phyloP scores from a whole-genome alignment of 192 early-diverging fungal genomes.

The Umbelopsis sp. region DNA sequence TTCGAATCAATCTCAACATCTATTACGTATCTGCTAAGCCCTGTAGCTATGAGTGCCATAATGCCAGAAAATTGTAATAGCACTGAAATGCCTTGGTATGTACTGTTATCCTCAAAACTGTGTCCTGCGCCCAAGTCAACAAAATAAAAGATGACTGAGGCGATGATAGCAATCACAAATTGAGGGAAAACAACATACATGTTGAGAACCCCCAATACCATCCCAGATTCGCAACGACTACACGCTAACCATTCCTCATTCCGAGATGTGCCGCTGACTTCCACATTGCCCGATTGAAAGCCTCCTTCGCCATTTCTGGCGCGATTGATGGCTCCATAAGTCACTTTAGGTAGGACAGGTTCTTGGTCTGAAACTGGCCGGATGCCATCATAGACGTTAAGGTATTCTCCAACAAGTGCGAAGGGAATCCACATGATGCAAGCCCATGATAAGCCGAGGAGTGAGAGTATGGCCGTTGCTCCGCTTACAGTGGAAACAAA shows the following conservation, averaged over 20 bases:
- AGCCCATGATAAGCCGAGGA: neutral
- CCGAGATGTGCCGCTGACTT: too few relatives aligned
- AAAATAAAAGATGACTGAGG: conserved; percentile 66
- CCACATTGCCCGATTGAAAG: too few relatives aligned
- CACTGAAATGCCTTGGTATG: conserved; percentile 50
- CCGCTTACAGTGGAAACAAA: neutral
- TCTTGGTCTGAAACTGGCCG: neutral
- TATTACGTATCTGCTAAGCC: conserved; percentile 22
- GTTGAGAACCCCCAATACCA: conserved; percentile 91
- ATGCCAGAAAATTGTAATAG: conserved; percentile 65
- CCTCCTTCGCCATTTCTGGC: too few relatives aligned
- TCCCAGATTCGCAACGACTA: conserved; percentile 47
- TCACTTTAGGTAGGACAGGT: neutral
- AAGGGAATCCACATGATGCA: conserved; percentile 1
- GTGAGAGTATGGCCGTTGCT: neutral
- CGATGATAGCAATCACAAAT: conserved; percentile 75
- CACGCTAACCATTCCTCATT: neutral
- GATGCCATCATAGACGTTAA: neutral
- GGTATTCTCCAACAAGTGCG: neutral
- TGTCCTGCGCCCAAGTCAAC: conserved; percentile 30
- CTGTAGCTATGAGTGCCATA: conserved; percentile 57
- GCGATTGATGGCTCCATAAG: neutral
- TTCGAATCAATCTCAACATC: neutral
- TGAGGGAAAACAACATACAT: conserved; percentile 92
- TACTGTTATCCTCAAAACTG: conserved; percentile 25